Evolutionary conservation across 768 basidiomycete species (phyloP), one percentile per base, ranked within the genome.

Genomic region (Hygrocybe coccinea): DNA sequence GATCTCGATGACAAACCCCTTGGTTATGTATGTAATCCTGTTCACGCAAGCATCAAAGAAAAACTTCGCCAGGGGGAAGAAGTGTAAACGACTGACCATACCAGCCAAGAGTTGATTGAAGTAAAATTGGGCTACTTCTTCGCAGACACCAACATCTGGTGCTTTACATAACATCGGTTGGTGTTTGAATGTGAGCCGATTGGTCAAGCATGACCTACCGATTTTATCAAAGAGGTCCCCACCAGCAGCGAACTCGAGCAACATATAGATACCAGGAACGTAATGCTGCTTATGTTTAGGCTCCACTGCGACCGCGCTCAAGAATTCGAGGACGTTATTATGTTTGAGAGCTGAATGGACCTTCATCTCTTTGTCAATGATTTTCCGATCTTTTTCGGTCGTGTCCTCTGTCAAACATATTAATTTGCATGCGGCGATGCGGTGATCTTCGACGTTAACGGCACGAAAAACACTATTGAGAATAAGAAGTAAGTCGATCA

Each of bases 161-260:
- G 87, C 97, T 98, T 61, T 14, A 49, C 33, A 17, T 41, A 38
- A 54, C 21, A 14, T n/a, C 25, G 49, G 48, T 36, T 12, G 7
- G 11, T 34, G 50, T 1, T 33, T 9, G n/a, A n/a, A n/a, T n/a
- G 19, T 46, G 47, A 11, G 17, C 1, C 33, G 21, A 33, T 8
- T 6, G 14, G 17, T 19, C 17, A 29, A 12, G 12, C 17, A 9
- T 22, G 12, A 60, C 87, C 41, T 64, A 95, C 95, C 90, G 50
- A 99, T 99, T 76, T 97, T 99, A 71, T 99, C 97, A 68, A 99
- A 99, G 33, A 99, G 72, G 69, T 98, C 97, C 0, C 97, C 97
- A 19, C 94, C 95, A 1, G 84, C 84, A 0, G 95, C 97, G 34
- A 95, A 74, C 68, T 98, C 97, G 64, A 99, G 72, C 17, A 97